Percentiles rank a stretch among this genome's conserved stretches.
Evolutionary conservation across 768 basidiomycete genomes (phyloP).

Genomic region (Glaciozyma martinii): DNA sequence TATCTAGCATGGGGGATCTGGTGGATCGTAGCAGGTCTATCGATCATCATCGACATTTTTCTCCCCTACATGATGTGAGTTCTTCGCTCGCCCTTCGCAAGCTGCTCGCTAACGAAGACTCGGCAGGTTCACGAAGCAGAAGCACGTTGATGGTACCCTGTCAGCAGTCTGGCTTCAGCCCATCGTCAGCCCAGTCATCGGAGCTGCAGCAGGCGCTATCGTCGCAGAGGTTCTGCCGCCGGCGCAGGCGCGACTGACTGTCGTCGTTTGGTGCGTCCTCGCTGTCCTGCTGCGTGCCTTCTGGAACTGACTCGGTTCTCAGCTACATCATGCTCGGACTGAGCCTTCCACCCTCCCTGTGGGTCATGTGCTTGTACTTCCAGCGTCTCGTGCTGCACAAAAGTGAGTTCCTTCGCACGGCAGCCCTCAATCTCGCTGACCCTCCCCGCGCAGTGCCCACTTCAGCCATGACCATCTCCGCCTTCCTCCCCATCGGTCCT

Average conservation of each 20-base stretch:
- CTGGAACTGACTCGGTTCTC: background rate
- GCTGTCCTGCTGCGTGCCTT: background rate
- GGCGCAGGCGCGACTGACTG: background rate
- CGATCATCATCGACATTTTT: background rate
- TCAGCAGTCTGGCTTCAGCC: background rate
- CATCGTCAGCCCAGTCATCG: background rate
- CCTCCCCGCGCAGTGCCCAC: constrained; percentile 11
- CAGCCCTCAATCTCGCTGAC: background rate
- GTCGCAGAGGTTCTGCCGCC: background rate
- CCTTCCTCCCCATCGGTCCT: constrained; percentile 39
- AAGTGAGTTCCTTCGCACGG: background rate
- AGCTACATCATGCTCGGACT: constrained; percentile 3
- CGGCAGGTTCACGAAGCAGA: background rate
- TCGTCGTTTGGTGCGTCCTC: background rate
- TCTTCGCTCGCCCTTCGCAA: background rate
- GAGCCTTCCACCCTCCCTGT: constrained; percentile 35
- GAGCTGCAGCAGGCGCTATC: background rate
- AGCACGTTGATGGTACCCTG: background rate
- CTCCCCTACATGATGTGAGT: background rate
- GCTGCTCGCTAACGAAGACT: background rate
- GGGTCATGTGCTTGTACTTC: constrained; percentile 36
- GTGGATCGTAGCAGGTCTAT: background rate
- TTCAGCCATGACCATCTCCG: constrained; percentile 21
- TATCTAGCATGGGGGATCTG: background rate
- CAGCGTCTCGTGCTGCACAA: constrained; percentile 29